Evolutionary conservation across 2,329 filamentous ascomycete genomes (phyloP).

Genomic region (Fusarium tupiense): DNA sequence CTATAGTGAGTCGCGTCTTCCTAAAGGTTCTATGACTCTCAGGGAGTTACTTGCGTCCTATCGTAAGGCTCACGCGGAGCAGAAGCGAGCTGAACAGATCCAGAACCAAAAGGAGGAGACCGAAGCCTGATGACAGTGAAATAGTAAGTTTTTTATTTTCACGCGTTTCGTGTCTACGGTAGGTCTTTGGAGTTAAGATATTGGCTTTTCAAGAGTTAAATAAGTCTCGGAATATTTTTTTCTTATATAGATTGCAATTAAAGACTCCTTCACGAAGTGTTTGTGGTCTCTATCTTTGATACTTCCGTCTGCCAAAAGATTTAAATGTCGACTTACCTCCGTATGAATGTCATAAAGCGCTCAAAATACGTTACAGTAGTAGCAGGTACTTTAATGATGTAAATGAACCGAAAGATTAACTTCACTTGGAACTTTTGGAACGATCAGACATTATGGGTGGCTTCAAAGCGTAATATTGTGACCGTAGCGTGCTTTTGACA

Average conservation of each 20-base stretch:
- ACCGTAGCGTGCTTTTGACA: neutral
- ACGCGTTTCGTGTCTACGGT: neutral
- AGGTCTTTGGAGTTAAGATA: accelerated
- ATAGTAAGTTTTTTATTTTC: neutral
- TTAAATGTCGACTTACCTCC: neutral
- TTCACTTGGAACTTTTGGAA: neutral
- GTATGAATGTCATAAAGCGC: neutral
- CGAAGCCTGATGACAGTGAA: accelerated
- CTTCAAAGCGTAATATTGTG: neutral
- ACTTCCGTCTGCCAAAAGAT: accelerated
- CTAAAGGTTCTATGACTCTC: neutral
- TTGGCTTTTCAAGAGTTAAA: accelerated
- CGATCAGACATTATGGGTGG: neutral
- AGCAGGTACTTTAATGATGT: accelerated
- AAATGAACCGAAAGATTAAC: accelerated
- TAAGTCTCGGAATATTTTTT: accelerated
- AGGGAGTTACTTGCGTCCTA: neutral
- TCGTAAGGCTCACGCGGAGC: neutral
- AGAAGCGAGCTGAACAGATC: neutral
- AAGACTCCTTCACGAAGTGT: accelerated
- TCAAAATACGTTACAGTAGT: no score
- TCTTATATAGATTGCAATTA: neutral
- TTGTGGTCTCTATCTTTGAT: accelerated
- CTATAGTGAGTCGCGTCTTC: neutral
- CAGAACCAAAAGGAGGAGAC: neutral